A percentile compares a stretch with the other conserved stretches of the same genome.
Conservation (phyloP, 768 basidiomycete genomes). For the Austroboletus eburneus region DNA sequence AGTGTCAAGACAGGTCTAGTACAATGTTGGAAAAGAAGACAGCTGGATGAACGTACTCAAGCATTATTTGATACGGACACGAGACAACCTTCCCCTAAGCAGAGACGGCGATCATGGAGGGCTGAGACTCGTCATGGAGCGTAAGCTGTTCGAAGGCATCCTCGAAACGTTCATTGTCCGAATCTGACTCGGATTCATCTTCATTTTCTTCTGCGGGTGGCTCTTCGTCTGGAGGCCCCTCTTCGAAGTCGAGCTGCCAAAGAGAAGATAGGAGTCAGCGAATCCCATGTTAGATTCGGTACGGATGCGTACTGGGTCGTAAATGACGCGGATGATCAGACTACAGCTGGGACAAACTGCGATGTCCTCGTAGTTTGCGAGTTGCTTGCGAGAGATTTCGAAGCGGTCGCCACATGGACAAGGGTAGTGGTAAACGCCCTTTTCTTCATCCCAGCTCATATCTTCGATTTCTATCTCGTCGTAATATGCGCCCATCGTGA, state of each 20-base stretch:
- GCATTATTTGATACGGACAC: not conserved
- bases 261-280: not conserved
- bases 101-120: slow-evolving; percentile 10
- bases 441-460: slow-evolving; percentile 66
- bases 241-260: slow-evolving; percentile 76
- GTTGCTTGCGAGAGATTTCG: slow-evolving; percentile 84
- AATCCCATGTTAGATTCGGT: slow-evolving; percentile 1
- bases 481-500: not conserved
- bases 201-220: slow-evolving; percentile 22
- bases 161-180: slow-evolving; percentile 48
- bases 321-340: slow-evolving; percentile 86
- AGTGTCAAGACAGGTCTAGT: not conserved
- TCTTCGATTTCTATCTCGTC: not conserved
- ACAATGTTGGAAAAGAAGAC: not conserved
- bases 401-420: slow-evolving; percentile 98
- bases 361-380: slow-evolving; percentile 87
- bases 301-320: slow-evolving; percentile 75
- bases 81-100: slow-evolving; percentile 9
- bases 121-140: slow-evolving; percentile 13
- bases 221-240: slow-evolving; percentile 59
- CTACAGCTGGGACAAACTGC: slow-evolving; percentile 97
- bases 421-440: slow-evolving; percentile 88
- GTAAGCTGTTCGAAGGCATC: slow-evolving; percentile 65
- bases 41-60: not conserved
- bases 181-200: slow-evolving; percentile 34